These are phyloP conservation scores for Zymoseptoria crescenta DNA, from an alignment of 2,329 filamentous ascomycete species.

Conservation along the genomic window DNA sequence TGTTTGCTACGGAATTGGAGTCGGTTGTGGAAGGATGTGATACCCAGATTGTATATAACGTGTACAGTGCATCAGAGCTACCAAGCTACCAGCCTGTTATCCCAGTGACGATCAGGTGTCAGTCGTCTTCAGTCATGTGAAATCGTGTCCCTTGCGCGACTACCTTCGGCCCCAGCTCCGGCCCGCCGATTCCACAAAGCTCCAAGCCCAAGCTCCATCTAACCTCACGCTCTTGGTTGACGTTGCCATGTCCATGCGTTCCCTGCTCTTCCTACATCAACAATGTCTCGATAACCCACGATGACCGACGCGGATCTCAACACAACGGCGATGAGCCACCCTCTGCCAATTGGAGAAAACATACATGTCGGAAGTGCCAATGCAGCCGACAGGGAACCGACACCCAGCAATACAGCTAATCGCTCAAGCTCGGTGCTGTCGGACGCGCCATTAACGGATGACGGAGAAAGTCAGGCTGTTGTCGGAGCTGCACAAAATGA, in stretches of 20 bases:
- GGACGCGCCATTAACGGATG: conserved; percentile 1
- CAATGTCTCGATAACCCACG: background rate
- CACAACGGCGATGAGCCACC: background rate
- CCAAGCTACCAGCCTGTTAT: too few species aligned
- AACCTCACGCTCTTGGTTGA: background rate
- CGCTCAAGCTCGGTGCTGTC: conserved; percentile 1
- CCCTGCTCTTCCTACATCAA: background rate
- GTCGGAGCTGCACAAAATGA: background rate
- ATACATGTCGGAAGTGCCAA: background rate
- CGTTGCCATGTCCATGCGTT: background rate
- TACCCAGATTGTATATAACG: background rate
- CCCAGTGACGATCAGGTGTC: too few species aligned
- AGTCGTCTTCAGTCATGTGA: too few species aligned
- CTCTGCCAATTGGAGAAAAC: background rate
- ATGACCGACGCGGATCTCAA: background rate
- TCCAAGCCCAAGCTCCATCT: background rate
- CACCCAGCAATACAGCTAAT: background rate
- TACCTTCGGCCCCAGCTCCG: background rate
- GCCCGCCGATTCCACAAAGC: background rate
- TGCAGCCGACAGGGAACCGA: background rate
- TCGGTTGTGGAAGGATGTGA: background rate
- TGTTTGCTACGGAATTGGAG: background rate
- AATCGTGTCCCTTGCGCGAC: background rate
- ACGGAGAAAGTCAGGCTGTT: background rate
- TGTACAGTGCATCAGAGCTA: background rate